phyloP scores from a whole-genome alignment of 331 rosid genomes.

The Malus hybrid region DNA sequence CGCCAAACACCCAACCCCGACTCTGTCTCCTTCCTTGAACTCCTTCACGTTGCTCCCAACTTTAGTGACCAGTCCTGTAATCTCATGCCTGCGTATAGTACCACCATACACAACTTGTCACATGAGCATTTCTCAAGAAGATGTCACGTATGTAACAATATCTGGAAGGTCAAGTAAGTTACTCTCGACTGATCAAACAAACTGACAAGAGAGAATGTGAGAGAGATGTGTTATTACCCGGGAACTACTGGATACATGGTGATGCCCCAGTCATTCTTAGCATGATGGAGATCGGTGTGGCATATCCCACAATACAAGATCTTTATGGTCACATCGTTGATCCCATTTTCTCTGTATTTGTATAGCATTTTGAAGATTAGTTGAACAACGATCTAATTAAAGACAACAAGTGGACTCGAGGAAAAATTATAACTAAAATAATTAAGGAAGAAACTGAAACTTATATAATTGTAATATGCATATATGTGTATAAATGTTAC shows the following conservation, averaged over 20 bases:
- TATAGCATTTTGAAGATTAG: neutral
- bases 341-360: slow-evolving; percentile 56
- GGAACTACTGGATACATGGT: slow-evolving; percentile 32
- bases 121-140: no score
- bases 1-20: slow-evolving; percentile 10
- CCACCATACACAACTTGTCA: neutral
- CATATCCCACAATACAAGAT: slow-evolving; percentile 67
- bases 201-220: no score
- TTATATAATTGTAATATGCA: no score
- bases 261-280: slow-evolving; percentile 59
- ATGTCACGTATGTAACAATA: no score
- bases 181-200: no score
- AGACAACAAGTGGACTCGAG: neutral
- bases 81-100: neutral
- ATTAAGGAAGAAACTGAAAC: neutral
- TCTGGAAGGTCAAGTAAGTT: no score
- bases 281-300: slow-evolving; percentile 66
- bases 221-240: neutral
- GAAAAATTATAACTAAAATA: neutral
- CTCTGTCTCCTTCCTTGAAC: slow-evolving; percentile 6
- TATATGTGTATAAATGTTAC: slow-evolving; percentile 4
- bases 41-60: slow-evolving; percentile 4
- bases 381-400: neutral
- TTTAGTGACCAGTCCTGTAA: slow-evolving; percentile 3
- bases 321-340: slow-evolving; percentile 52